Base-by-base conservation (phyloP, 306 rosid species). In the Inga laurina region DNA sequence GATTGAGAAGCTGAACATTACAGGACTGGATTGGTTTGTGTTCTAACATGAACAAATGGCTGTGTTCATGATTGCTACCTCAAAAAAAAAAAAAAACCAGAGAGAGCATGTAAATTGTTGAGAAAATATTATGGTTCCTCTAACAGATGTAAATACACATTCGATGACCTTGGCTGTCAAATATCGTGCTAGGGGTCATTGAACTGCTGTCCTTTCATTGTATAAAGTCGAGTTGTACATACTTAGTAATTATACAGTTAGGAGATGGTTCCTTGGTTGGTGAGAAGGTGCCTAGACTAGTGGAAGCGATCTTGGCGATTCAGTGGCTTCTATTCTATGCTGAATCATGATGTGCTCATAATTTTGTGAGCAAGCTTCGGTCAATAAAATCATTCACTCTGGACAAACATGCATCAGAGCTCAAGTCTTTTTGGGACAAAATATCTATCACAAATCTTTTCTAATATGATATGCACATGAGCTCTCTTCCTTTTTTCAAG, bases 141-240 rank as follows among this genome's bases (percentile, higher is more conserved):
- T 45, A 77, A 22, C 54, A 43, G 88, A 76, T 82, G 95, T 93
- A 90, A 71, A 90, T 90, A 85, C 86, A 69, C 67, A 59, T 52
- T 79, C 70, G 57, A 74, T 88, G 85, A 48, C 81, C 27, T 54
- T 44, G 66, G 81, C 85, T 82, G 81, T 82, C 82, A 32, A 76
- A 54, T 56, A 81, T 77, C 76, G 71, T 71, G 87, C 85, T 70
- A 44, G 86, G 79, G 80, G 68, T 79, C 57, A 65, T 51, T 76
- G 89, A 79, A 39, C 71, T 84, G 72, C 62, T 18, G 74, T 59
- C 72, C 34, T 73, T 85, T 74, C 61, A 46, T 76, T 61, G 54
- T 69, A 64, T 75, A 49, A 61, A 51, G 77, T 76, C 62, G 75
- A 65, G 81, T 41, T 87, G 93, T 87, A 87, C 61, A 87, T 88